Evolutionary conservation across 1,284 basidiomycete species (phyloP), one percentile per base, ranked within the genome.

Genomic region (Thelephora terrestris): DNA sequence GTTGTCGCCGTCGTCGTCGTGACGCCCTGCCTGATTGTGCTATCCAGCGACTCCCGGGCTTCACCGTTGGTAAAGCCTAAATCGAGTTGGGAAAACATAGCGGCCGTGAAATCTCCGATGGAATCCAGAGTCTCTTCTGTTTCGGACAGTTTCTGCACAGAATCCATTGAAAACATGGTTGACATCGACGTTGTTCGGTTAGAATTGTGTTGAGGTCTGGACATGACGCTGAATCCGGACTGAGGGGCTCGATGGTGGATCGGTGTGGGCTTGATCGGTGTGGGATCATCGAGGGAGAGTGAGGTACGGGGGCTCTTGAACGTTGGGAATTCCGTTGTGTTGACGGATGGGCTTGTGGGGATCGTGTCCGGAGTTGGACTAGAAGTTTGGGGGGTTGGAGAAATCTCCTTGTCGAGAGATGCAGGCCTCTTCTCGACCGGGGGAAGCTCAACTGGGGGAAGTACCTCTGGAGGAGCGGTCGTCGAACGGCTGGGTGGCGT

Each of bases 191-290:
- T 50, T 46, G 27, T 24, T 20, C 17, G 44, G 49, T 48, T 50
- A 27, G 50, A 50, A 18, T 57, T 48, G 7, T 52, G 52, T 14
- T 50, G 38, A 2, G 83, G 81, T 10, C 83, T 68, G 10, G 81
- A 84, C 2, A 78, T 82, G 27, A 85, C 82, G 48, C 75, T 76
- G 56, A 85, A 87, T 9, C 78, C 68, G 2, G 81, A 74, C 1
- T 74, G 73, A 1, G 78, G 75, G 38, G 75, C 68, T 24, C 81
- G 75, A 53, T 75, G 70, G 50, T 76, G 75, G 48, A 86, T 81
- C 12, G 74, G 75, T 21, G 79, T 83, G 1, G 83, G 83, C 14
- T 76, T 71, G 48, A 84, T 78, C 23, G 62, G 64, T 17, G 63
- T 57, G 40, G 54, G 50, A 45, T 59, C 58, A 5, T 58, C 52